Percentiles rank a stretch among this genome's conserved stretches.
phyloP scores from a whole-genome alignment of 176 grass and related monocot genomes.

The Avena eriantha region DNA sequence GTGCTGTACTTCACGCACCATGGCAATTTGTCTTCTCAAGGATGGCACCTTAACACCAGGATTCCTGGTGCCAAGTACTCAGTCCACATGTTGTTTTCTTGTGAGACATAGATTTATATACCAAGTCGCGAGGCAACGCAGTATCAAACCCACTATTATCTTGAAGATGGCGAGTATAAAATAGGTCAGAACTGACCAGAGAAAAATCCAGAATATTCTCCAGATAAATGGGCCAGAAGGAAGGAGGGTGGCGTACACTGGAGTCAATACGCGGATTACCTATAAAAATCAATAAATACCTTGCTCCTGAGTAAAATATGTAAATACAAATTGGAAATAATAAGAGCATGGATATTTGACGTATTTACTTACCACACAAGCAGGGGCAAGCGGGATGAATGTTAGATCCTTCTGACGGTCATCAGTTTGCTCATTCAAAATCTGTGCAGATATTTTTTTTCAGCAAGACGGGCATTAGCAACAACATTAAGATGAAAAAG shows the following conservation, averaged over 20 bases:
- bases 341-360: slow-evolving; percentile 13
- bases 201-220: slow-evolving; percentile 82
- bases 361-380: slow-evolving; percentile 72
- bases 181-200: slow-evolving; percentile 87
- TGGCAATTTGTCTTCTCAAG: slow-evolving; percentile 16
- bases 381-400: slow-evolving; percentile 95
- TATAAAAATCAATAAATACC: slow-evolving; percentile 43
- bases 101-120: slow-evolving; percentile 79
- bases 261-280: slow-evolving; percentile 91
- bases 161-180: slow-evolving; percentile 92
- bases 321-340: slow-evolving; percentile 19
- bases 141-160: slow-evolving; percentile 73
- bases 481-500: not conserved
- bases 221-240: slow-evolving; percentile 68
- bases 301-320: slow-evolving; percentile 23
- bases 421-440: slow-evolving; percentile 88
- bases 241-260: slow-evolving; percentile 86
- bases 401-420: slow-evolving; percentile 88
- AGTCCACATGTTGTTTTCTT: slow-evolving; percentile 93
- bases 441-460: slow-evolving; percentile 55
- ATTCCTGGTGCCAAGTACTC: slow-evolving; percentile 24
- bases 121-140: slow-evolving; percentile 80
- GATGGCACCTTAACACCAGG: slow-evolving; percentile 21
- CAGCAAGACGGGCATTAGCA: slow-evolving; percentile 5
- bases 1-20: slow-evolving; percentile 48